A percentile compares a stretch with the other conserved stretches of the same genome.
phyloP scores from a whole-genome alignment of 768 basidiomycete genomes.

The Boletus rubropictus region DNA sequence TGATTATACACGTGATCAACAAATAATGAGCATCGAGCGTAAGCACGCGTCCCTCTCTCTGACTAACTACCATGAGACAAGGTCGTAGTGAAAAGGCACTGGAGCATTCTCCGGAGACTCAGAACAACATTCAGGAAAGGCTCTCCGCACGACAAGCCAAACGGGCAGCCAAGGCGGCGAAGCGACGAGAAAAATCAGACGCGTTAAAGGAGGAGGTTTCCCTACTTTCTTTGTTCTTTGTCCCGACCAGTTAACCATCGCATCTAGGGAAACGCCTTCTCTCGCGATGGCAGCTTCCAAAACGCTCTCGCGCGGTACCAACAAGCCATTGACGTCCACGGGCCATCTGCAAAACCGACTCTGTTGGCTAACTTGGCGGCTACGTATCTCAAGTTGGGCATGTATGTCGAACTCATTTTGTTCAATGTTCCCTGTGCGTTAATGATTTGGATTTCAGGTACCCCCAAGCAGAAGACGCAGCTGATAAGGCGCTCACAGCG shows the following conservation, averaged over 20 bases:
- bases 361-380: slow-evolving; percentile 40
- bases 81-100: not conserved
- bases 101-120: not conserved
- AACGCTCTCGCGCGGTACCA: slow-evolving; percentile 39
- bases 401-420: slow-evolving; percentile 17
- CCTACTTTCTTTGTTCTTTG: too few relatives aligned
- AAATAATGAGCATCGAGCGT: too few relatives aligned
- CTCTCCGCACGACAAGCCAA: slow-evolving; percentile 8
- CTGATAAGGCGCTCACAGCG: slow-evolving; percentile 22
- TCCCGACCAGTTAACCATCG: too few relatives aligned
- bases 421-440: too few relatives aligned
- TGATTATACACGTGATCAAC: too few relatives aligned
- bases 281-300: slow-evolving; percentile 33
- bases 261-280: slow-evolving; percentile 37
- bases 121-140: not conserved
- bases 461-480: slow-evolving; percentile 26
- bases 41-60: too few relatives aligned
- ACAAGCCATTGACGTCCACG: slow-evolving; percentile 34
- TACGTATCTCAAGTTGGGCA: slow-evolving; percentile 37
- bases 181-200: slow-evolving; percentile 23
- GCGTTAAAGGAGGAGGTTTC: slow-evolving; percentile 27
- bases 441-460: slow-evolving; percentile 14
- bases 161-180: slow-evolving; percentile 15
- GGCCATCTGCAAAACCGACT: slow-evolving; percentile 28
- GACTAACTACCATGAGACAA: slow-evolving; percentile 2